These are phyloP conservation scores for Ceratocystiopsis sp. DNA, from an alignment of 2,329 filamentous ascomycete genomes.

Conservation along the genomic window DNA sequence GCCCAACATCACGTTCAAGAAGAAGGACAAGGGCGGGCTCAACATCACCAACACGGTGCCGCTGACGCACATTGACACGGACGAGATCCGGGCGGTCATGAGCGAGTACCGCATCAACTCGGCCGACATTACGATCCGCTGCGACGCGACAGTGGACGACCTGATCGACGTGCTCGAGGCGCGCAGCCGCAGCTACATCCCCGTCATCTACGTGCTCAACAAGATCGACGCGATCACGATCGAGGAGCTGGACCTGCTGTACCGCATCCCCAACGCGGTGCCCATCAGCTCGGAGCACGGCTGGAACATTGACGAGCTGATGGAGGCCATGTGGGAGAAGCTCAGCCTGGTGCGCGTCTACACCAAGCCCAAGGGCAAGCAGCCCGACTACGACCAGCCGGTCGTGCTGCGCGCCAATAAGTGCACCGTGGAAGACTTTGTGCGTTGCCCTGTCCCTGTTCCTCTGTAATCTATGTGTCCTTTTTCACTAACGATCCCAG, in stretches of 20 bases:
- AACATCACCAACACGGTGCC: constrained; percentile 92
- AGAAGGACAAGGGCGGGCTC: constrained; percentile 97
- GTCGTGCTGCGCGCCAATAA: constrained; percentile 72
- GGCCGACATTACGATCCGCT: constrained; percentile 92
- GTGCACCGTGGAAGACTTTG: constrained; percentile 93
- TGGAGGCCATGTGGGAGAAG: constrained; percentile 97
- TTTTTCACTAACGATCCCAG: constrained; percentile 27
- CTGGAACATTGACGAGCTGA: constrained; percentile 93
- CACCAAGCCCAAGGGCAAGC: constrained; percentile 91
- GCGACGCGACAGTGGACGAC: constrained; percentile 94
- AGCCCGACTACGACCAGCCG: constrained; percentile 81
- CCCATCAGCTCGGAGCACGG: constrained; percentile 95
- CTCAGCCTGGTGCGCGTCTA: constrained; percentile 82
- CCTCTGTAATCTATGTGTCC: not conserved
- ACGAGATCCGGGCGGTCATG: constrained; percentile 97
- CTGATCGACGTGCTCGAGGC: constrained; percentile 92
- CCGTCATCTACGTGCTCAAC: constrained; percentile 97
- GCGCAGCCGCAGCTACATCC: constrained; percentile 88
- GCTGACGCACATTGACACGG: constrained; percentile 78
- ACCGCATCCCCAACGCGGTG: constrained; percentile 91
- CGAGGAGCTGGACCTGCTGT: constrained; percentile 88
- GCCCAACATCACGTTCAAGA: constrained; percentile 97
- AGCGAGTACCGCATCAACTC: constrained; percentile 92
- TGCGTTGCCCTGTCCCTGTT: constrained; percentile 33
- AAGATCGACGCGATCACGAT: constrained; percentile 98